These are phyloP conservation scores for Tremella fuciformis DNA, from an alignment of 768 basidiomycete species.

Conservation along the genomic window DNA sequence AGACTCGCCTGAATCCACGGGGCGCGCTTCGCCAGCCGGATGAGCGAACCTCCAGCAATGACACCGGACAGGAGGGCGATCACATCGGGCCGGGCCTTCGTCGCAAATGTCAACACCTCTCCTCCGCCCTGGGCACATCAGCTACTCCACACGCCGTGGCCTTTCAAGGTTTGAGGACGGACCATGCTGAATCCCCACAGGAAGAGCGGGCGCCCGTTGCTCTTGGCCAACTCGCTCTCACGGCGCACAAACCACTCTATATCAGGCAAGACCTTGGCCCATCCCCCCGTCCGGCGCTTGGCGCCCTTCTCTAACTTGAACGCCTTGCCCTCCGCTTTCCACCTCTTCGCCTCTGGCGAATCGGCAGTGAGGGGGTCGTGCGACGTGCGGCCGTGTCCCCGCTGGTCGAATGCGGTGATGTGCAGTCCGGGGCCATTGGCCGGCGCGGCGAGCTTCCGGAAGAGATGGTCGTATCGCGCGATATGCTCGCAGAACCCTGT, in stretches of 20 bases:
- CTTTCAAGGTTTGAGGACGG: constrained; percentile 2
- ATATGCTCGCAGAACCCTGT: constrained; percentile 46
- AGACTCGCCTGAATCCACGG: constrained; percentile 26
- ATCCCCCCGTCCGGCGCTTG: constrained; percentile 39
- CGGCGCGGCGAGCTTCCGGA: constrained; percentile 37
- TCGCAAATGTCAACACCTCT: constrained; percentile 37
- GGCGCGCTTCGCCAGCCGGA: constrained; percentile 34
- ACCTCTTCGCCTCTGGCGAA: constrained; percentile 24
- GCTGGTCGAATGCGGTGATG: constrained; percentile 43
- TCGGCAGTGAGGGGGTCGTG: constrained; percentile 21
- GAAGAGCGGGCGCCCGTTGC: constrained; percentile 36
- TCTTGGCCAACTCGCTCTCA: constrained; percentile 22
- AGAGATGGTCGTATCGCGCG: constrained; percentile 38
- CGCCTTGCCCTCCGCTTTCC: constrained; percentile 37
- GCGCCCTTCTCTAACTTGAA: constrained; percentile 35
- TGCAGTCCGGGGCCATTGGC: constrained; percentile 19
- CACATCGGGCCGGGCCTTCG: constrained; percentile 28
- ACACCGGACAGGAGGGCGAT: constrained; percentile 31
- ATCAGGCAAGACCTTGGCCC: constrained; percentile 43
- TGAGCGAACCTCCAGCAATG: constrained; percentile 36
- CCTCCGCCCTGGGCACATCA: constrained; percentile 35
- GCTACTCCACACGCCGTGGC: background rate
- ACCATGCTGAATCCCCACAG: constrained; percentile 47
- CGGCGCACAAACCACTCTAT: constrained; percentile 43
- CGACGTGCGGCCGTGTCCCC: constrained; percentile 42